A percentile compares a stretch with the other conserved stretches of the same genome.
phyloP scores from a whole-genome alignment of 1,139 yeast species.

The Pichia sp. region DNA sequence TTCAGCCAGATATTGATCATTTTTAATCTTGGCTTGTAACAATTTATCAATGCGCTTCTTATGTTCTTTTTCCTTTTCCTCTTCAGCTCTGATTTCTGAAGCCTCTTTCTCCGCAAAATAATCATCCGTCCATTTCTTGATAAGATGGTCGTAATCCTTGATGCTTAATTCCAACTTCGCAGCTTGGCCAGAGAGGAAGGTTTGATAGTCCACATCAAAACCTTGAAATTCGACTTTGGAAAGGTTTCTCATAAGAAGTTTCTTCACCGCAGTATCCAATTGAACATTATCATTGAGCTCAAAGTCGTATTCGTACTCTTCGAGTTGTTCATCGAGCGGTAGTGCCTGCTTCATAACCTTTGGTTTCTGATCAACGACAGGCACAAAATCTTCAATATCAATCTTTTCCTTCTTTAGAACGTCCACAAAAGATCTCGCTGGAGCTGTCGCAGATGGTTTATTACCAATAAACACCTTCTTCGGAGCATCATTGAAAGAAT shows the following conservation, averaged over 20 bases:
- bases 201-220: slow-evolving; percentile 1
- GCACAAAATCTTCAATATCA: too few relatives aligned
- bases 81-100: not conserved
- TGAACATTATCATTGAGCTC: not conserved
- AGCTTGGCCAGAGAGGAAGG: slow-evolving; percentile 3
- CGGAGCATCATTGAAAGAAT: too few relatives aligned
- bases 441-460: too few relatives aligned
- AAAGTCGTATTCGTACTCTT: slow-evolving; percentile 3
- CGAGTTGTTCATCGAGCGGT: slow-evolving; percentile 7
- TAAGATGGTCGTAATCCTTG: slow-evolving; percentile 4
- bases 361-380: not conserved
- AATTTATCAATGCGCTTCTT: not conserved
- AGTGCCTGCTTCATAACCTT: not conserved
- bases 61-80: not conserved
- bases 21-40: slow-evolving; percentile 1
- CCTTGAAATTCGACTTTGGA: slow-evolving; percentile 2
- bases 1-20: slow-evolving; percentile 4
- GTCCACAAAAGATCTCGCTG: too few relatives aligned
- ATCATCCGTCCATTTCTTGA: slow-evolving; percentile 1
- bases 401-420: too few relatives aligned
- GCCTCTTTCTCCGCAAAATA: not conserved
- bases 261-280: slow-evolving; percentile 3
- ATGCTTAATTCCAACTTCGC: slow-evolving; percentile 1
- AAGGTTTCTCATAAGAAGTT: not conserved
- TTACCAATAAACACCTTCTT: too few relatives aligned